A percentile compares a stretch with the other conserved stretches of the same genome.
These are phyloP conservation scores for Synchytrium microbalum DNA, from an alignment of 371 early-diverging fungal species.

Conservation along the genomic window DNA sequence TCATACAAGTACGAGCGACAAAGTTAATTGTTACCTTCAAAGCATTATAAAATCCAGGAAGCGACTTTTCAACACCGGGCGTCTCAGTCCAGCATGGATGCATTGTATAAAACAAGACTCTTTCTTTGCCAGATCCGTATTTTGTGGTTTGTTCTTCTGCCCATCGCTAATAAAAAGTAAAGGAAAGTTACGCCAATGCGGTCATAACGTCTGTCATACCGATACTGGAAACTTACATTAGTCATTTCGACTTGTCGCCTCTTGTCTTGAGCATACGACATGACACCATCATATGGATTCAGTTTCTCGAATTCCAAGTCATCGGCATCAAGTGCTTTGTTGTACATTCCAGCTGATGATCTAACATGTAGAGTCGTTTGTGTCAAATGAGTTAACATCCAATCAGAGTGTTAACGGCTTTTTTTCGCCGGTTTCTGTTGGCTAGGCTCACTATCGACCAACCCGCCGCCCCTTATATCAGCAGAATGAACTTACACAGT, in stretches of 20 bases:
- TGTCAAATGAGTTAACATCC: no score
- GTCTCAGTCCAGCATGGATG: slow-evolving; percentile 25
- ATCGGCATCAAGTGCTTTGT: slow-evolving; percentile 9
- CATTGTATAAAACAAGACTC: slow-evolving; percentile 14
- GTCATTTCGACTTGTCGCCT: not conserved
- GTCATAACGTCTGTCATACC: not conserved
- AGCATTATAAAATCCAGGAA: slow-evolving; percentile 14
- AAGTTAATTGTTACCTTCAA: slow-evolving; percentile 5
- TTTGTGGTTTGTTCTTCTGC: slow-evolving; percentile 21
- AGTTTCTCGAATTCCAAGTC: not conserved
- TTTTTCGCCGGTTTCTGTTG: no score
- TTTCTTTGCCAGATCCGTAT: slow-evolving; percentile 13
- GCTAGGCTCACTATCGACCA: no score
- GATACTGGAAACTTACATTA: not conserved
- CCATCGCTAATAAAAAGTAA: not conserved
- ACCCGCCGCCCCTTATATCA: no score
- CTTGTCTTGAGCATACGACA: slow-evolving; percentile 22
- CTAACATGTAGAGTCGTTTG: no score
- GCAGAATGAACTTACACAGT: no score
- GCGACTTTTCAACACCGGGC: slow-evolving; percentile 14
- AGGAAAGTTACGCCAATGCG: not conserved
- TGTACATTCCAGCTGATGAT: slow-evolving; percentile 21
- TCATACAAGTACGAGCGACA: no score
- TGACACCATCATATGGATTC: slow-evolving; percentile 10
- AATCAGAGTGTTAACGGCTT: no score